Percentiles rank a stretch among this genome's conserved stretches.
Evolutionary conservation across 768 basidiomycete genomes (phyloP).

Genomic region (Ephemerocybe angulata): DNA sequence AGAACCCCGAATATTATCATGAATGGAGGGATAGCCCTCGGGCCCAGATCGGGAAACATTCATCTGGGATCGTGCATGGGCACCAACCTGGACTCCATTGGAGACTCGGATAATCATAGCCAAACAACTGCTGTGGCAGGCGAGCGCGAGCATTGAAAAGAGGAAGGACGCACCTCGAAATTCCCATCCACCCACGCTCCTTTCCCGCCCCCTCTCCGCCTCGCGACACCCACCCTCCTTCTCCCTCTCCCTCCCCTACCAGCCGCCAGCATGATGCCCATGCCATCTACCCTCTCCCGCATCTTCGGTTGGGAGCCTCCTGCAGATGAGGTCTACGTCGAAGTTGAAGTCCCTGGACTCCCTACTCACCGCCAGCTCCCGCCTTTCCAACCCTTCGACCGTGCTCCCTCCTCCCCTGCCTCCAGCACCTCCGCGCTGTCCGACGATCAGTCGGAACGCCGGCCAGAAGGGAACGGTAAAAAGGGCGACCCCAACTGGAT

Average conservation of each 20-base stretch:
- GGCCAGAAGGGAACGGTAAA: conserved; percentile 13
- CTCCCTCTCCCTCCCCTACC: background rate
- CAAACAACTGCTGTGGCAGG: conserved; percentile 7
- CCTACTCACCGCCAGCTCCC: conserved; percentile 17
- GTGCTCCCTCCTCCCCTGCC: conserved; percentile 14
- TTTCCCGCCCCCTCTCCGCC: background rate
- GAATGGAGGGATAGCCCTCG: conserved; percentile 6
- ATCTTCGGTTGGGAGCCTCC: conserved; percentile 30
- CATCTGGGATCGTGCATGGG: conserved; percentile 3
- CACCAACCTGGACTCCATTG: conserved; percentile 4
- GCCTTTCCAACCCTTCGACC: conserved; percentile 15
- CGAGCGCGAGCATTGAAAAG: conserved; percentile 9
- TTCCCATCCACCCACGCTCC: background rate
- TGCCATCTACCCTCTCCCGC: conserved; percentile 5
- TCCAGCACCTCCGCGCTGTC: conserved; percentile 13
- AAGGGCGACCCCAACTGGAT: conserved; percentile 54
- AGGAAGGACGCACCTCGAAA: conserved; percentile 2
- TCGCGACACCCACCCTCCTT: conserved; percentile 1
- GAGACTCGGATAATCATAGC: conserved; percentile 3
- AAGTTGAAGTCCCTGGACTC: conserved; percentile 16
- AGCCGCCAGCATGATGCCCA: background rate
- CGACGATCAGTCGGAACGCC: conserved; percentile 14
- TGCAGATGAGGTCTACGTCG: conserved; percentile 24
- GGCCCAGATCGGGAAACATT: conserved; percentile 6
- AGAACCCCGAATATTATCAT: background rate